Evolutionary conservation across 306 rosid genomes (phyloP).

Genomic region (Vigna nakashimae): DNA sequence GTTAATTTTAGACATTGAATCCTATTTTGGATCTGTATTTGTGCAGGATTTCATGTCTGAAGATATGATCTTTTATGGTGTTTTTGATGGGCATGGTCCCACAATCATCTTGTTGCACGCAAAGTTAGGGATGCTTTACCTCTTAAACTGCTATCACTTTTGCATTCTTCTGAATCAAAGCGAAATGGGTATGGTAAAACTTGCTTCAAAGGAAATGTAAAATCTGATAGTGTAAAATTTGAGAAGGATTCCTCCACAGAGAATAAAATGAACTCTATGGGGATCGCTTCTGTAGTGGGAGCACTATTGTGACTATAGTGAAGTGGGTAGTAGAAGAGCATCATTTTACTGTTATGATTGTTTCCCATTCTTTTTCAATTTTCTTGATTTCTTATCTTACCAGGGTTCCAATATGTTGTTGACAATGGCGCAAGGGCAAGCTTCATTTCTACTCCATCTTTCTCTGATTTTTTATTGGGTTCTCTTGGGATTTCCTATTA

Average conservation of each 20-base stretch:
- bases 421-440: too few relatives aligned
- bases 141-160: too few relatives aligned
- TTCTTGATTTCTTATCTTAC: constrained; percentile 45
- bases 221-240: constrained; percentile 57
- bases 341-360: constrained; percentile 8
- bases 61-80: constrained; percentile 70
- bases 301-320: constrained; percentile 87
- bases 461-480: too few relatives aligned
- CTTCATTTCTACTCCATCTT: too few relatives aligned
- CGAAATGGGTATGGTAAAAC: too few relatives aligned
- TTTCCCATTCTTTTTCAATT: constrained; percentile 33
- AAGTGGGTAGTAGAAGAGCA: constrained; percentile 72
- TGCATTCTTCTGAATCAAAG: too few relatives aligned
- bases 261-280: constrained; percentile 61
- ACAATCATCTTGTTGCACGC: too few relatives aligned
- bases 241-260: constrained; percentile 69
- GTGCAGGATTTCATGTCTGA: constrained; percentile 90
- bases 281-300: constrained; percentile 98
- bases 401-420: constrained; percentile 87
- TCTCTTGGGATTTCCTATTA: too few relatives aligned
- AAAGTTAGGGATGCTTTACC: too few relatives aligned
- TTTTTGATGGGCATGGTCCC: too few relatives aligned
- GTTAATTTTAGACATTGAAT: constrained; percentile 33
- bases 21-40: constrained; percentile 40
- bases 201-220: constrained; percentile 67